Percentiles rank a stretch among this genome's conserved stretches.
Evolutionary conservation across 768 basidiomycete genomes (phyloP).

Genomic region (Suillus luteus): DNA sequence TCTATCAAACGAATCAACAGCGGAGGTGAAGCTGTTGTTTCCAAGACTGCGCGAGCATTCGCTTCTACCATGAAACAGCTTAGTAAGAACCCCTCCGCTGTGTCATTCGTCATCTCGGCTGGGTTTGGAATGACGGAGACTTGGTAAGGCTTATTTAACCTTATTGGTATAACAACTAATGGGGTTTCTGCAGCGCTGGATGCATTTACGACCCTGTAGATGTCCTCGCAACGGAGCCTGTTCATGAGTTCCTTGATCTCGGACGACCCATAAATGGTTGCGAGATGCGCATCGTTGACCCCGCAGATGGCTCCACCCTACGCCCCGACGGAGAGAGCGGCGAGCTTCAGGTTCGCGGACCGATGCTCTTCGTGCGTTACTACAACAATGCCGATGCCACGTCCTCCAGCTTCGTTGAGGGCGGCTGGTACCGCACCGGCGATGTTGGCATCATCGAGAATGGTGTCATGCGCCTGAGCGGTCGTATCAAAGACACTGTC

Average conservation of each 20-base stretch:
- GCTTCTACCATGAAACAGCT: slow-evolving; percentile 33
- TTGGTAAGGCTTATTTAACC: slow-evolving; percentile 23
- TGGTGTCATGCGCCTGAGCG: slow-evolving; percentile 37
- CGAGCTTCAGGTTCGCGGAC: slow-evolving; percentile 44
- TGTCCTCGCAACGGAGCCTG: slow-evolving; percentile 18
- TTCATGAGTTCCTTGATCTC: slow-evolving; percentile 41
- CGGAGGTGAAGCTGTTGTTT: slow-evolving; percentile 45
- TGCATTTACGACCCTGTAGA: slow-evolving; percentile 40
- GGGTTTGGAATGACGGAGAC: slow-evolving; percentile 49
- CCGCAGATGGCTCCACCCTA: slow-evolving; percentile 28
- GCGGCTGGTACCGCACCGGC: slow-evolving; percentile 66
- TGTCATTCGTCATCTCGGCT: slow-evolving; percentile 21
- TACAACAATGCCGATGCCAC: slow-evolving; percentile 52
- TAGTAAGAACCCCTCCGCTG: slow-evolving; percentile 19
- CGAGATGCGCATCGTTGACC: slow-evolving; percentile 39
- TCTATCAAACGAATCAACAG: slow-evolving; percentile 39
- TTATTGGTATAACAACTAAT: background rate
- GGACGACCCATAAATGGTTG: slow-evolving; percentile 34
- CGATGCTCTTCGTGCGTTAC: slow-evolving; percentile 45
- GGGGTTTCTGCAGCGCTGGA: slow-evolving; percentile 30
- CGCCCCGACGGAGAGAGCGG: slow-evolving; percentile 37
- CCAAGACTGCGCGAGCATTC: slow-evolving; percentile 41
- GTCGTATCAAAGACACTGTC: slow-evolving; percentile 41
- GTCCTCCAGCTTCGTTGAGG: slow-evolving; percentile 43
- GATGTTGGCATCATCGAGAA: slow-evolving; percentile 46